Percentiles rank a stretch among this genome's conserved stretches.
phyloP scores from a whole-genome alignment of 495 filamentous ascomycete genomes.

The Xanthoparmelia taractica region DNA sequence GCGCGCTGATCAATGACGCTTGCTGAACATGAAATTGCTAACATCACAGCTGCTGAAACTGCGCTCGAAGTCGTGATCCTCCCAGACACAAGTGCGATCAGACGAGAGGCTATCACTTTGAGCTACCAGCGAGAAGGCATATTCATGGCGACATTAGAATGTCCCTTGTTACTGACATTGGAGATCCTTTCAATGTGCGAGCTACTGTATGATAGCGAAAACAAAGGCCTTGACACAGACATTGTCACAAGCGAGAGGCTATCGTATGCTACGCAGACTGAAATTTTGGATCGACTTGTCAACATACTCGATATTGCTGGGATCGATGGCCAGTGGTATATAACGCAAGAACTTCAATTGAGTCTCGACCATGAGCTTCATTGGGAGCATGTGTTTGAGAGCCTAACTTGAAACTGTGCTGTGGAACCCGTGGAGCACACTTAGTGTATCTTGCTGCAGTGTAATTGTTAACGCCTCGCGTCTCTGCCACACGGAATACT shows the following conservation, averaged over 20 bases:
- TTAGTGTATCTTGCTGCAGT: not conserved
- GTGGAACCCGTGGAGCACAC: not conserved
- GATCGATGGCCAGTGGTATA: not conserved
- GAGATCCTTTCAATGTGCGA: not conserved
- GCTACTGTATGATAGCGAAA: not conserved
- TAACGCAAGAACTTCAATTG: not conserved
- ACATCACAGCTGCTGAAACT: not conserved
- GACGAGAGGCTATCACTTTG: not conserved
- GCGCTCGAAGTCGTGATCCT: not conserved
- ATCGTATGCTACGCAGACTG: not conserved
- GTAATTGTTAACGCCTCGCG: not conserved
- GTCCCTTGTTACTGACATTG: not conserved
- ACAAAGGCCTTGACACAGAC: no score
- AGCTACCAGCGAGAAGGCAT: not conserved
- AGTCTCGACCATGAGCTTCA: not conserved
- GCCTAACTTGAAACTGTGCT: not conserved
- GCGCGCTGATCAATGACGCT: not conserved
- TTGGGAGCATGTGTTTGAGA: not conserved
- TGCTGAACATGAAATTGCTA: not conserved
- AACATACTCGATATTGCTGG: not conserved
- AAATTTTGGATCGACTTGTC: not conserved
- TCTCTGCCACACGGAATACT: not conserved
- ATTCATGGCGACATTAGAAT: not conserved
- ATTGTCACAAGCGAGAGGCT: not conserved
- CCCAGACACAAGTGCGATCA: not conserved